Conservation (phyloP, 495 filamentous ascomycete species). For the Astrocystis sublimbata region DNA sequence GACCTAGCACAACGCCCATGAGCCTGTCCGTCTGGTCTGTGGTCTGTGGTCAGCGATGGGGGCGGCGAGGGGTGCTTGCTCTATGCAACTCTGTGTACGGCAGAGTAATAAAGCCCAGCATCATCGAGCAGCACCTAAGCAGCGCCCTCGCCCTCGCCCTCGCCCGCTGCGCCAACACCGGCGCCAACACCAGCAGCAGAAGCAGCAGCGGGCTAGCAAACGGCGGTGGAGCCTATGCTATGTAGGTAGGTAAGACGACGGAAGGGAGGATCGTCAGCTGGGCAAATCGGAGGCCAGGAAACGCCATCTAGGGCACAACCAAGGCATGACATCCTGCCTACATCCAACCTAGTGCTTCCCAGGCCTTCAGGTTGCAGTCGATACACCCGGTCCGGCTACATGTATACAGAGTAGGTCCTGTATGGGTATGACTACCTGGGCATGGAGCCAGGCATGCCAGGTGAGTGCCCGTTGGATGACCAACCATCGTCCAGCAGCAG, state of each 20-base stretch:
- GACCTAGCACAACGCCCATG: conserved; percentile 8
- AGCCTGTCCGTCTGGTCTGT: too few species aligned
- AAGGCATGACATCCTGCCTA: conserved; percentile 13
- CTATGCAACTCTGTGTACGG: background rate
- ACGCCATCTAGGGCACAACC: conserved; percentile 6
- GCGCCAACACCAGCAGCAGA: background rate
- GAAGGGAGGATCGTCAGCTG: conserved; percentile 3
- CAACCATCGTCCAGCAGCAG: conserved; percentile 1
- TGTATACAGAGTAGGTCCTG: background rate
- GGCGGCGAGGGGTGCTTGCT: background rate
- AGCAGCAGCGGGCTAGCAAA: conserved; percentile 8
- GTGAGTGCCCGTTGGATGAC: background rate
- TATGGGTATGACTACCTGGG: too few species aligned
- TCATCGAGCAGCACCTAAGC: conserved; percentile 9
- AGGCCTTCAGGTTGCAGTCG: conserved; percentile 3
- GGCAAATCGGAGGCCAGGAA: conserved; percentile 20
- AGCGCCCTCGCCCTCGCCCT: background rate
- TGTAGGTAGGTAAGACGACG: conserved; percentile 23
- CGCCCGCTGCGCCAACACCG: too few species aligned
- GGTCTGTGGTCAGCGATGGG: conserved; percentile 15
- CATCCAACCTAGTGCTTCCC: conserved; percentile 10
- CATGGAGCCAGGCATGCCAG: too few species aligned
- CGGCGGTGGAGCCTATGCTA: conserved; percentile 22
- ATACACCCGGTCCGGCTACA: conserved; percentile 10
- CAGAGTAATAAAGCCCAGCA: conserved; percentile 13